These are phyloP conservation scores for Sutorius eximius DNA, from an alignment of 1,284 basidiomycete species.

Conservation along the genomic window DNA sequence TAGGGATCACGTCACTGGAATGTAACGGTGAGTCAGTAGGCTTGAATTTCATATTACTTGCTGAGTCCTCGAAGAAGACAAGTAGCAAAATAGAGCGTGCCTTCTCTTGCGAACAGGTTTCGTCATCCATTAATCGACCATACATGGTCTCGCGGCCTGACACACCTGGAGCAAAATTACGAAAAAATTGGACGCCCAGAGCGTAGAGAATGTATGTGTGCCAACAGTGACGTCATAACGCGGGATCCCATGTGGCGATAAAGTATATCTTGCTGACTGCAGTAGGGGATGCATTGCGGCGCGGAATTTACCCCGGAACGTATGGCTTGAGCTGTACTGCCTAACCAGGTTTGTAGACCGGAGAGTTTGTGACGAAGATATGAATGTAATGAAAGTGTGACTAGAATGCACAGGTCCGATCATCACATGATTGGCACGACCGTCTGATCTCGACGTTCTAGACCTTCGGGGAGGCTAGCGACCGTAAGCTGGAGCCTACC, in stretches of 20 bases:
- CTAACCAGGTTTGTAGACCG: too few relatives aligned
- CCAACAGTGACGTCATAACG: neutral
- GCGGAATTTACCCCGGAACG: neutral
- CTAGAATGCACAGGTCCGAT: too few relatives aligned
- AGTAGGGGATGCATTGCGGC: neutral
- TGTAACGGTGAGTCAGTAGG: neutral
- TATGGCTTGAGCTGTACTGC: too few relatives aligned
- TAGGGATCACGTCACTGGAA: neutral
- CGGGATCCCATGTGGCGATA: neutral
- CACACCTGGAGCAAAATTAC: neutral
- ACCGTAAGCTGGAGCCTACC: too few relatives aligned
- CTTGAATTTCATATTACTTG: too few relatives aligned
- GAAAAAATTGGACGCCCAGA: neutral
- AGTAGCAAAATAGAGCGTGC: neutral
- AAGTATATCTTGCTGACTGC: neutral
- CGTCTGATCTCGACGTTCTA: too few relatives aligned
- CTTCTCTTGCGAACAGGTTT: neutral
- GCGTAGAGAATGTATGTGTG: neutral
- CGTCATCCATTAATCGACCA: neutral
- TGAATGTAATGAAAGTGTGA: too few relatives aligned
- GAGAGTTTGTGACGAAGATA: too few relatives aligned
- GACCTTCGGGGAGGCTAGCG: neutral
- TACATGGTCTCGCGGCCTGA: neutral
- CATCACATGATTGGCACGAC: too few relatives aligned
- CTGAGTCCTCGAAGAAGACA: too few relatives aligned